These are phyloP conservation scores for Entonaema liquescens DNA, from an alignment of 495 filamentous ascomycete species.

Conservation along the genomic window DNA sequence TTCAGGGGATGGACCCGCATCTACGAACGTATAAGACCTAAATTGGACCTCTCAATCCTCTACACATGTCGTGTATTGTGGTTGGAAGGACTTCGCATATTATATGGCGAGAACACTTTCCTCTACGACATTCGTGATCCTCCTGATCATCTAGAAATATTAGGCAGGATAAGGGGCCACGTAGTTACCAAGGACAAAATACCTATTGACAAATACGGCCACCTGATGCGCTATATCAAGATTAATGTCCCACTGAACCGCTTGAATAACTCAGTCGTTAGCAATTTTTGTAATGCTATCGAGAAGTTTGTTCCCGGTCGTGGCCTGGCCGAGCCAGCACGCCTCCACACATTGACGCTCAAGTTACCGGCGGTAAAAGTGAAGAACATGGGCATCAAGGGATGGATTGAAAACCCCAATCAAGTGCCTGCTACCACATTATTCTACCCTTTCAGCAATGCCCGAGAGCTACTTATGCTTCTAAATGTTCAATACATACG, in stretches of 20 bases:
- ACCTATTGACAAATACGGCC: conserved; percentile 47
- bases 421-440: conserved; percentile 18
- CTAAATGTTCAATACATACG: conserved; percentile 40
- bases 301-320: conserved; percentile 29
- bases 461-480: conserved; percentile 28
- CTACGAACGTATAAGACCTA: conserved; percentile 28
- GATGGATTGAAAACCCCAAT: neutral
- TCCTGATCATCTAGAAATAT: neutral
- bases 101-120: conserved; percentile 55
- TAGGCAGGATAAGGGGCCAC: neutral
- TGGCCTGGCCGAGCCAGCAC: conserved; percentile 34
- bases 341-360: conserved; percentile 49
- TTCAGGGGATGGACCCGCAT: conserved; percentile 47
- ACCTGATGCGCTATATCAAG: conserved; percentile 49
- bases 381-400: neutral
- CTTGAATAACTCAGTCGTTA: neutral
- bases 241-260: conserved; percentile 51
- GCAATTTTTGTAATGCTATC: conserved; percentile 24
- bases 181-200: conserved; percentile 24
- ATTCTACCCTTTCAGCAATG: conserved; percentile 18
- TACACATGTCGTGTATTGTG: conserved; percentile 39
- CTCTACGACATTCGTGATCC: conserved; percentile 51
- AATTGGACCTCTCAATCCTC: conserved; percentile 45
- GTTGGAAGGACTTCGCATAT: conserved; percentile 44
- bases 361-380: conserved; percentile 27